Evolutionary conservation across 2,329 filamentous ascomycete genomes (phyloP), one percentile per base, ranked within the genome.

Genomic region (Pestalotiopsis sp.): DNA sequence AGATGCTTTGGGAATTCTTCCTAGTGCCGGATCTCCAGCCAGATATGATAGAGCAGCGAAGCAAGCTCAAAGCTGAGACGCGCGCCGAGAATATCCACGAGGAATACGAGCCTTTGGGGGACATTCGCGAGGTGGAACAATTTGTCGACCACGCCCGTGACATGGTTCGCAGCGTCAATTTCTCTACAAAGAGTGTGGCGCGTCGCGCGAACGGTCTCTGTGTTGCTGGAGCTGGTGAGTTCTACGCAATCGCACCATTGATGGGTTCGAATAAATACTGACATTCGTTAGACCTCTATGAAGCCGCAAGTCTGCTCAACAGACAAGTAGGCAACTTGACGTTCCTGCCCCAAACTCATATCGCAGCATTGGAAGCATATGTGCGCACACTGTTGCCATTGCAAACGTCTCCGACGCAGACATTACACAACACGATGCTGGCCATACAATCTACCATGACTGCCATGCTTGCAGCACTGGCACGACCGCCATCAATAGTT

Each of bases 1-100:
- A 99, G 82, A 94, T 98, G 87, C 87, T 99, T 2, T 99, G 96
- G 97, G 96, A 99, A 75, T 99, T 99, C 81, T 97, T 99, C 80
- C 87, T 99, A 0, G 95, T 99, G 13, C 96, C 96, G 1, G 96
- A 99, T 73, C 89, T 99, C 64, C 93, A 97, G 77, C 88, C 93
- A 0, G 90, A 94, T 23, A 94, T 95, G 88, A 95, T 98, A 86
- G 92, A 93, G 66, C 92, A 97, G 78, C 90, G 96, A 64, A 97
- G 93, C 71, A 90, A 90, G 67, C 89, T 94, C 70, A 99, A 99
- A 81, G 93, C 94, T 3, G 92, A 95, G 78, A 90, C 92, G 0
- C 88, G 95, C 36, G 85, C 89, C 3, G 96, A 99, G 76, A 95
- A 91, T 67, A 91, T 99, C 41, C 88, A 90, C 66, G 96, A 99